phyloP scores from a whole-genome alignment of 176 grass and related monocot genomes.

The Aegilops umbellulata region DNA sequence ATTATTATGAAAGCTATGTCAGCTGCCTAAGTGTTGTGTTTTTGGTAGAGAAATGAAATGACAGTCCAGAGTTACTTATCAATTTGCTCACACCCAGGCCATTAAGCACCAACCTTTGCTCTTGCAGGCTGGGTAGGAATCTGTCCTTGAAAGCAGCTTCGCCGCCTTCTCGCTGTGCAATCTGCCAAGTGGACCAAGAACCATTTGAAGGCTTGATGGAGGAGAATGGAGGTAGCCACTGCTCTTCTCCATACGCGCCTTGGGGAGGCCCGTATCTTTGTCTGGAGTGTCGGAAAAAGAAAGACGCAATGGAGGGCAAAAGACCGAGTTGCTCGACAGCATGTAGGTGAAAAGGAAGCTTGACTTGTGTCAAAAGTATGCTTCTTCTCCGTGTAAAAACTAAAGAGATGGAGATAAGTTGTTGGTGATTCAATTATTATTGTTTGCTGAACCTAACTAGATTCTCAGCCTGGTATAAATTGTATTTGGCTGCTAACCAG shows the following conservation, averaged over 20 bases:
- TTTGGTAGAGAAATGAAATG: neutral
- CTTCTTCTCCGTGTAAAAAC: conserved; percentile 17
- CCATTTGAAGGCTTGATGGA: conserved; percentile 55
- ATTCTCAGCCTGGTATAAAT: conserved; percentile 16
- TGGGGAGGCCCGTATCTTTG: conserved; percentile 86
- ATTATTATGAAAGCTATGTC: neutral
- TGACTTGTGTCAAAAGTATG: neutral
- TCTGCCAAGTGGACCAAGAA: conserved; percentile 82
- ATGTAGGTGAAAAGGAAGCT: conserved; percentile 47
- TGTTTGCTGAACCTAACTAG: conserved; percentile 48
- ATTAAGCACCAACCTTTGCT: neutral
- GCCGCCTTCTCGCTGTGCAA: conserved; percentile 60
- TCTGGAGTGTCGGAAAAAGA: conserved; percentile 86
- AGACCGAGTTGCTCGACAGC: conserved; percentile 47
- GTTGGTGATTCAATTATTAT: conserved; percentile 29
- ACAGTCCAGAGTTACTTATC: neutral
- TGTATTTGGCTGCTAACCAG: conserved; percentile 49
- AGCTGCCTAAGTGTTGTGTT: neutral
- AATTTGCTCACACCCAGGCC: neutral
- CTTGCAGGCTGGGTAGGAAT: conserved; percentile 71
- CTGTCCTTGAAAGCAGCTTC: conserved; percentile 54
- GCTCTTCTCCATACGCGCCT: conserved; percentile 38
- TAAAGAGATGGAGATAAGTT: conserved; percentile 6
- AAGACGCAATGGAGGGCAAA: conserved; percentile 98
- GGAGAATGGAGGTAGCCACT: conserved; percentile 44